Conservation (phyloP, 306 rosid species). For the Pyrus pyrifolia region DNA sequence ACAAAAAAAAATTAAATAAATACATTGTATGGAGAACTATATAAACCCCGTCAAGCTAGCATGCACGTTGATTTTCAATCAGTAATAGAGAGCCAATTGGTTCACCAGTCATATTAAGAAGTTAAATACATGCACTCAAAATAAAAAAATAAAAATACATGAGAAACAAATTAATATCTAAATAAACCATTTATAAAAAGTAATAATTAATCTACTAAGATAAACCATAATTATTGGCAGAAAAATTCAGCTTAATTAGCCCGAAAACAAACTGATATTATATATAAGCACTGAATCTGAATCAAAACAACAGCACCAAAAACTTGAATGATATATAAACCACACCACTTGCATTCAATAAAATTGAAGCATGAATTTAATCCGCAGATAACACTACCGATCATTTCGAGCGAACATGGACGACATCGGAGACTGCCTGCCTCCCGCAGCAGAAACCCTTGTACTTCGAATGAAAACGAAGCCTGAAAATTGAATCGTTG, state of each 20-base stretch:
- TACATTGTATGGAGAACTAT: too few relatives aligned
- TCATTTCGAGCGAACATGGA: conserved; percentile 46
- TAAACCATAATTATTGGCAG: not conserved
- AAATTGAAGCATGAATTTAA: not conserved
- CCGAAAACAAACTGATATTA: not conserved
- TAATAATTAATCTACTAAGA: too few relatives aligned
- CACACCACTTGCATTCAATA: not conserved
- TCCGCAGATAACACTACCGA: conserved; percentile 25
- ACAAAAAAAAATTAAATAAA: too few relatives aligned
- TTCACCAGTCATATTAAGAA: too few relatives aligned
- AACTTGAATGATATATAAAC: not conserved
- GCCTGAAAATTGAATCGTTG: not conserved
- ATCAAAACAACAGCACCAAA: not conserved
- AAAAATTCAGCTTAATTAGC: not conserved
- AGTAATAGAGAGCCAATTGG: too few relatives aligned
- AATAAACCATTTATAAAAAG: too few relatives aligned
- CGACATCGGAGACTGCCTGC: conserved; percentile 32
- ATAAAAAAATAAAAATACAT: too few relatives aligned
- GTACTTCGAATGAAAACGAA: not conserved
- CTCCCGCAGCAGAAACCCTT: not conserved
- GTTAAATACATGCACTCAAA: not conserved
- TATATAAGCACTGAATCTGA: not conserved
- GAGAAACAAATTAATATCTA: too few relatives aligned
- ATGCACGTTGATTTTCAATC: not conserved
- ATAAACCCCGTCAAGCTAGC: not conserved